These are phyloP conservation scores for Mesotaenium endlicherianum DNA, from an alignment of 139 green algal genomes.

Conservation along the genomic window DNA sequence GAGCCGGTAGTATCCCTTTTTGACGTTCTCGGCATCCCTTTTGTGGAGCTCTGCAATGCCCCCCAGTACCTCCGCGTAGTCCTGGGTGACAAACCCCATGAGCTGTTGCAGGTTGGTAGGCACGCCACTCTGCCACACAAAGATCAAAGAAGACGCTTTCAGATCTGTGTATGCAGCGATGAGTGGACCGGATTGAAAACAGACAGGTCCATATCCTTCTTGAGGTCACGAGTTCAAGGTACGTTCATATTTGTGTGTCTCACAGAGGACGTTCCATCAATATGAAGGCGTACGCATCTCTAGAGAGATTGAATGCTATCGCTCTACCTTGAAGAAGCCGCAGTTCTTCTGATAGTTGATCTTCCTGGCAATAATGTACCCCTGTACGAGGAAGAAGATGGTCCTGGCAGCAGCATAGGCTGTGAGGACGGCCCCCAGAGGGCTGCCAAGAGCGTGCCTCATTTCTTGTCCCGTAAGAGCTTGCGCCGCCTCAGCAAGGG, in stretches of 20 bases:
- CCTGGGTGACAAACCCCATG: not conserved
- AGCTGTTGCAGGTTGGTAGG: not conserved
- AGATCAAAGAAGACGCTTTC: too few relatives aligned
- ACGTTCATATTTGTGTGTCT: too few relatives aligned
- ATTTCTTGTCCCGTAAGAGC: not conserved
- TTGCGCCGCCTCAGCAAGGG: not conserved
- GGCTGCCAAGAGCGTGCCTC: not conserved
- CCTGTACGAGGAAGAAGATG: not conserved
- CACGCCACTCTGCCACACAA: not conserved
- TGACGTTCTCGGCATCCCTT: slow-evolving; percentile 9
- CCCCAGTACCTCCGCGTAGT: not conserved
- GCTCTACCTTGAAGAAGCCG: slow-evolving; percentile 20
- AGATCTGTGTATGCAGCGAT: too few relatives aligned
- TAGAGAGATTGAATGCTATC: too few relatives aligned
- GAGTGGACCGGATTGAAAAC: too few relatives aligned
- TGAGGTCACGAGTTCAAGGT: too few relatives aligned
- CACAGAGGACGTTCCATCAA: too few relatives aligned
- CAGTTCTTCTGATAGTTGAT: slow-evolving; percentile 3
- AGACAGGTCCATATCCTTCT: too few relatives aligned
- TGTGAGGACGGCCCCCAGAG: not conserved
- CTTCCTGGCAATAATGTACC: not conserved
- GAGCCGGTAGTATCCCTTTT: slow-evolving; percentile 60
- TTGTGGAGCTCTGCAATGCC: slow-evolving; percentile 12
- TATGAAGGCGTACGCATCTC: too few relatives aligned
- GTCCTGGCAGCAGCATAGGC: slow-evolving; percentile 1